Base-by-base conservation (phyloP, 345 rosid genomes). In the Excoecaria agallocha region DNA sequence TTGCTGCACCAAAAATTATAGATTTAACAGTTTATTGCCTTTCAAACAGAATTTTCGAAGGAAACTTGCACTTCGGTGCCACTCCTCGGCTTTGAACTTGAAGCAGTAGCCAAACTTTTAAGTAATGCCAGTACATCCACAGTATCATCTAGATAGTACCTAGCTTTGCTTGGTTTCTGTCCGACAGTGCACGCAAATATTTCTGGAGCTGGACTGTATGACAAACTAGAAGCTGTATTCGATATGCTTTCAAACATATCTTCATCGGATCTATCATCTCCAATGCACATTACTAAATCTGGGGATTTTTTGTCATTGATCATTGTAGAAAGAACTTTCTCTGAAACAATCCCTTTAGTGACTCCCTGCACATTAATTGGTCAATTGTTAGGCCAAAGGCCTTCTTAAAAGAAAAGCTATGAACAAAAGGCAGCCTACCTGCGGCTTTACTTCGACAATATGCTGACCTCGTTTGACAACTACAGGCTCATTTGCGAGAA, bases 361-460 rank as follows among this genome's bases (percentile, higher is more conserved):
- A 79, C 79, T 49, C 82, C 82, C 82, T 79, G 79, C 79, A 66
- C 38, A 19, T 48, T 25, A 1, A 39, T 65, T 63, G 60, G 45
- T 19, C 57, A 71, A 56, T 6, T 17, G 41, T 81, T 74, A 76
- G 13, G 25, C 54, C 60, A 11, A 35, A 60, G 39, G 58, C 22
- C 19, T 39, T 3, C 56, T 20, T 12, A 48, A 37, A 9, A 17
- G 19, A 20, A 10, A 54, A 49, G 19, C 5, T 16, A 63, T 9
- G 20, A 35, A 67, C 1, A 66, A 54, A 37, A 45, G 6, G 35
- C 30, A 25, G 43, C 57, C 37, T 80, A 85, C 92, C 90, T 89
- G 92, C 54, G 88, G 92, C 78, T 88, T 88, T 16, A 82, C 90
- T 84, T 88, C 92, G 60, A 88, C 89, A 68, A 88, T 88, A n/a